Percentiles rank a stretch among this genome's conserved stretches.
phyloP scores from a whole-genome alignment of 192 early-diverging fungal genomes.

The Coemansia sp. region DNA sequence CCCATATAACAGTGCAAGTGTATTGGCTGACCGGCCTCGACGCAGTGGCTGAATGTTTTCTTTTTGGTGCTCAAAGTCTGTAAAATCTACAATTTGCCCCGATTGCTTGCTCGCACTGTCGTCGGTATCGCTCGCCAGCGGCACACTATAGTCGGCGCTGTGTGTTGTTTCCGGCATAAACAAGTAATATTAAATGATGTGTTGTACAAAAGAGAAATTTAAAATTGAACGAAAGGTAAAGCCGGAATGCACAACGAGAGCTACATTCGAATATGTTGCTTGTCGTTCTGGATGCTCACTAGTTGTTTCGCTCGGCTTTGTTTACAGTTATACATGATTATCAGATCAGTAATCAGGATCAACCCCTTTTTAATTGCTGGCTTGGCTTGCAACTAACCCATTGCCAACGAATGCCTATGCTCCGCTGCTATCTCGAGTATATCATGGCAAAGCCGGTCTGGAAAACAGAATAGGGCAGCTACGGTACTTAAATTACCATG shows the following conservation, averaged over 20 bases:
- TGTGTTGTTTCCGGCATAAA: slow-evolving; percentile 16
- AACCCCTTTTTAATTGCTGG: no score
- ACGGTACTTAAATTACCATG: no score
- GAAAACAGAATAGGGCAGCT: no score
- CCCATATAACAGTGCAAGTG: slow-evolving; percentile 41
- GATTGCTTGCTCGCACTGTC: background rate
- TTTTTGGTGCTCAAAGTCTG: slow-evolving; percentile 65
- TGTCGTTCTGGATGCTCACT: no score
- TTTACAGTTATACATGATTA: no score
- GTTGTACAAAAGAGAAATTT: background rate
- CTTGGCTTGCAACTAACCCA: no score
- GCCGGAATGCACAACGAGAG: background rate
- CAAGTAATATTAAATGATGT: no score
- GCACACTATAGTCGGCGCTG: background rate
- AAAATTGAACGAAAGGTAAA: background rate
- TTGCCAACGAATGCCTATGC: no score
- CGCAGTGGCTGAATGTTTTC: slow-evolving; percentile 71
- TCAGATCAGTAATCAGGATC: no score
- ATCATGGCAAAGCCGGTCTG: no score
- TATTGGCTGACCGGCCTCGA: slow-evolving; percentile 61
- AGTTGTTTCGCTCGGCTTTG: no score
- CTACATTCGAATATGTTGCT: background rate
- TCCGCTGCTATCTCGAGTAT: no score
- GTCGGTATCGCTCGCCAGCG: background rate
- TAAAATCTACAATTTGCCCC: slow-evolving; percentile 31